Evolutionary conservation across 2,329 filamentous ascomycete species (phyloP).

Genomic region (Epichloe sibirici): DNA sequence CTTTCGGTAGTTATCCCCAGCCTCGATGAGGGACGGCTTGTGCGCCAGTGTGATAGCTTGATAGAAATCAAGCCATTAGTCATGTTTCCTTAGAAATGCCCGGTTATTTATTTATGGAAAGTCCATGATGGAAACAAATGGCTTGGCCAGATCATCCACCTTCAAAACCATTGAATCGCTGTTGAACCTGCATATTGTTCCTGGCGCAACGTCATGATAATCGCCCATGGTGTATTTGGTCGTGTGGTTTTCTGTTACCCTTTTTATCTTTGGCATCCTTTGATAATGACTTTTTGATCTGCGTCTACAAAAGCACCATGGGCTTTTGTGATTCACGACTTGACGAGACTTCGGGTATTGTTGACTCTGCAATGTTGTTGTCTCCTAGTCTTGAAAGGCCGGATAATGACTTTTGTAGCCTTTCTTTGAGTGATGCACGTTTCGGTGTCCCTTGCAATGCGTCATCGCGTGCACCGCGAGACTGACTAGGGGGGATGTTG

Average conservation of each 20-base stretch:
- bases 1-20: not conserved
- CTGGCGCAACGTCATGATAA: not conserved
- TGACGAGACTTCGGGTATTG: not conserved
- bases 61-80: not conserved
- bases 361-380: not conserved
- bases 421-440: slow-evolving; percentile 1
- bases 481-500: not conserved
- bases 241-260: not conserved
- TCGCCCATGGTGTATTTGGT: not conserved
- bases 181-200: not conserved
- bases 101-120: not conserved
- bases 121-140: not conserved
- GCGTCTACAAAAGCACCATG: not conserved
- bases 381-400: slow-evolving; percentile 1
- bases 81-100: not conserved
- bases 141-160: not conserved
- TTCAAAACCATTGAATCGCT: not conserved
- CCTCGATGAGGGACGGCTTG: not conserved
- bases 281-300: not conserved
- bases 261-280: not conserved
- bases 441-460: not conserved
- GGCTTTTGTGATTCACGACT: not conserved
- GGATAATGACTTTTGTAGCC: slow-evolving; percentile 4
- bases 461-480: not conserved
- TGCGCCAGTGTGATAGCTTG: too few species aligned